A percentile compares a stretch with the other conserved stretches of the same genome.
Evolutionary conservation across 2,329 filamentous ascomycete genomes (phyloP).

Genomic region (Pseudocercospora ulei): DNA sequence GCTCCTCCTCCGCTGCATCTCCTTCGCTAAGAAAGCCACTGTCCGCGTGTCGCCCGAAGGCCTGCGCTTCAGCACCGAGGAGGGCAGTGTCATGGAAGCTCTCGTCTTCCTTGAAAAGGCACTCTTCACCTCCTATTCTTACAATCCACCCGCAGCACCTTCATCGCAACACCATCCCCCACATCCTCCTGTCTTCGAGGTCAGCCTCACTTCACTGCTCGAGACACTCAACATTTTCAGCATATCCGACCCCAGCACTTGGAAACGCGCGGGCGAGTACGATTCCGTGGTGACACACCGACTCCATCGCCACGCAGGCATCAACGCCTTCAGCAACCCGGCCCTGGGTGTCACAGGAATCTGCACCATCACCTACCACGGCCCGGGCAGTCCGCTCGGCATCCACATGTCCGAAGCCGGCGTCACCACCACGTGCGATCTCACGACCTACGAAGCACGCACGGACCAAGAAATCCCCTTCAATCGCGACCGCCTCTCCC

Average conservation of each 20-base stretch:
- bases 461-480: constrained; percentile 71
- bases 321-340: constrained; percentile 69
- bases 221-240: constrained; percentile 95
- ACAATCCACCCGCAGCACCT: constrained; percentile 47
- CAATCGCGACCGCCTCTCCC: constrained; percentile 63
- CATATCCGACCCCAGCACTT: constrained; percentile 43
- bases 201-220: constrained; percentile 75
- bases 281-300: constrained; percentile 36
- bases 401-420: constrained; percentile 78
- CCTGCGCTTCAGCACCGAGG: constrained; percentile 77
- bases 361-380: constrained; percentile 69
- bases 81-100: constrained; percentile 81
- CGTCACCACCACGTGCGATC: constrained; percentile 77
- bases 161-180: constrained; percentile 34
- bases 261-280: constrained; percentile 33
- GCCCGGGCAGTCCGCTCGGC: constrained; percentile 66
- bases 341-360: constrained; percentile 74
- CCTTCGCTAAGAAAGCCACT: constrained; percentile 50
- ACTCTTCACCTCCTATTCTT: constrained; percentile 77
- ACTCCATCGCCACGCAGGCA: constrained; percentile 38
- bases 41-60: constrained; percentile 78
- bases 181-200: constrained; percentile 63
- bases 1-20: constrained; percentile 53
- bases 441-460: constrained; percentile 62
- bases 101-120: constrained; percentile 77